Evolutionary conservation across 805 yeast species (phyloP), one percentile per base, ranked within the genome.

Genomic region (Candida dendrica): DNA sequence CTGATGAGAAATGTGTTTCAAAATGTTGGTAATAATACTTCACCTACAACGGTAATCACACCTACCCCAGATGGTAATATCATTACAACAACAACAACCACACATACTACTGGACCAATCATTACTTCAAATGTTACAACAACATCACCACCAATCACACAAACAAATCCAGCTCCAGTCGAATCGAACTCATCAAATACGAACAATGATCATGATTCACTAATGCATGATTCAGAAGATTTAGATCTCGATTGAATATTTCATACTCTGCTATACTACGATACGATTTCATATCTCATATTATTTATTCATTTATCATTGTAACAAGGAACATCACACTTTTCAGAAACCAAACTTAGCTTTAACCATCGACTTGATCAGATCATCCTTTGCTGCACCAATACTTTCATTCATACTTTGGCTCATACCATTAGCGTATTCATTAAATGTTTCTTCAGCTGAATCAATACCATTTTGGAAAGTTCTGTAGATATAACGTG

Each of bases 381-480:
- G 48, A 30, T 72, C 69, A 37, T 66, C 72, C 47, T 79, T 75
- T 13, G 70, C 72, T 11, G 66, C 65, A 34, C 73, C 79, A 36
- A 74, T 58, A 1, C 74, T 58, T 13, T 75, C 82, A 45, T 65
- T 72, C 66, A 80, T 64, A 14, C 72, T 59, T 47, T 78, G 80
- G 44, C 75, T 71, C 24, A 79, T 62, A 20, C 63, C 68, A 36
- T 68, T 72, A 6, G 85, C 84, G 47, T 76, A 78, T 18, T 75
- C 78, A 53, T 77, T 74, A 39, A 79, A 56, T 9, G 71, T 62
- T 42, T 74, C 80, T 50, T 78, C 85, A 15, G 77, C 54, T 3
- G 64, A 50, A 37, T 78, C 82, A 42, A 76, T 56, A 1, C 80
- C 79, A 29, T 67, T 65, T 45, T 77, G 78, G 27, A 80, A 47